Evolutionary conservation across 2,329 filamentous ascomycete genomes (phyloP).

Genomic region (Colletotrichum spinosum): DNA sequence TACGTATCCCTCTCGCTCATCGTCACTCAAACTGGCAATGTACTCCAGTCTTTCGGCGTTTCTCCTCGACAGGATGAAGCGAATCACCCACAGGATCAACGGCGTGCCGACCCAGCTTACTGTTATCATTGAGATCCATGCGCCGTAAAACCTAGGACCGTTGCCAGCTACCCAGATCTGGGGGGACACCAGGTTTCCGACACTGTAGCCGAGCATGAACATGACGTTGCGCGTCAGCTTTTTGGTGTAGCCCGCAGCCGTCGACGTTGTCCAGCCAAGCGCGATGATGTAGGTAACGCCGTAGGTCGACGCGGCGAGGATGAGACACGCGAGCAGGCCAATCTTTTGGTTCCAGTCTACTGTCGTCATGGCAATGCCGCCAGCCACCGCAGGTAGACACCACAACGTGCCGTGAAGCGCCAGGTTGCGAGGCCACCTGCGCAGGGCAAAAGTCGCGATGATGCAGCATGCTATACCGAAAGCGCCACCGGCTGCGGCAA

Average conservation of each 20-base stretch:
- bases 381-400: slow-evolving; percentile 45
- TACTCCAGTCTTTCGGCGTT: slow-evolving; percentile 46
- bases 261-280: slow-evolving; percentile 52
- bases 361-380: slow-evolving; percentile 47
- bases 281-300: slow-evolving; percentile 51
- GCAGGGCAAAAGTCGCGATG: slow-evolving; percentile 45
- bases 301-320: slow-evolving; percentile 45
- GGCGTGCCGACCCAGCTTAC: slow-evolving; percentile 51
- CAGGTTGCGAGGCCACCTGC: slow-evolving; percentile 45
- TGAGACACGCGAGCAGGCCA: slow-evolving; percentile 45
- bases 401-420: slow-evolving; percentile 47
- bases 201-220: slow-evolving; percentile 51
- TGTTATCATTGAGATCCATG: slow-evolving; percentile 47
- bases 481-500: slow-evolving; percentile 50
- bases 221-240: slow-evolving; percentile 55
- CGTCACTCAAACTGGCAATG: slow-evolving; percentile 42
- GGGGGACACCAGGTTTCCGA: slow-evolving; percentile 51
- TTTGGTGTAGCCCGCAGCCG: slow-evolving; percentile 54
- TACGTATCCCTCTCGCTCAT: slow-evolving; percentile 39
- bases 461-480: slow-evolving; percentile 49
- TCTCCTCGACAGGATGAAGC: slow-evolving; percentile 46
- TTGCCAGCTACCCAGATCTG: slow-evolving; percentile 48
- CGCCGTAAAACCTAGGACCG: slow-evolving; percentile 47
- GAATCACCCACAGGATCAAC: slow-evolving; percentile 47
- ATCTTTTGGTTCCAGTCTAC: slow-evolving; percentile 45